Conservation (phyloP, 1,284 basidiomycete species). For the Schizophyllum commune region DNA sequence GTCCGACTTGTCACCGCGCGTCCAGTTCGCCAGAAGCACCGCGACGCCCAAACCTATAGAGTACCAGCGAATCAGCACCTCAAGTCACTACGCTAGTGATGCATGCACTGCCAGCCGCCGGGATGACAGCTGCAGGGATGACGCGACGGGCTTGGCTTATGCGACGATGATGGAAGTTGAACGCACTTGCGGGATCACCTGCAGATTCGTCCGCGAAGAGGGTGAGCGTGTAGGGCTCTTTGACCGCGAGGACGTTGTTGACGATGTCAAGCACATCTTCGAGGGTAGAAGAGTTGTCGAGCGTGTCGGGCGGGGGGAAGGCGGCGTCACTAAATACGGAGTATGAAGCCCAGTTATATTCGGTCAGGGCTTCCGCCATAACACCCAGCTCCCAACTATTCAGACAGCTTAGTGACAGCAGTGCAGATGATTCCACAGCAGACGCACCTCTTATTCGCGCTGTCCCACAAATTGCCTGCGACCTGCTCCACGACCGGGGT, state of each 20-base stretch:
- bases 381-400: slow-evolving; percentile 66
- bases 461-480: background rate
- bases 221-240: slow-evolving; percentile 24
- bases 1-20: slow-evolving; percentile 27
- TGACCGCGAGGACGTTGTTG: slow-evolving; percentile 28
- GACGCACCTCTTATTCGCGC: slow-evolving; percentile 7
- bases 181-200: slow-evolving; percentile 61
- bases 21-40: slow-evolving; percentile 55
- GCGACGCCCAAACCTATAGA: slow-evolving; percentile 44
- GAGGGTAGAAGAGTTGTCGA: slow-evolving; percentile 22
- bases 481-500: background rate
- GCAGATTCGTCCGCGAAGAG: slow-evolving; percentile 42
- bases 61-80: slow-evolving; percentile 11
- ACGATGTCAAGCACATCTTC: slow-evolving; percentile 32
- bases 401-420: background rate
- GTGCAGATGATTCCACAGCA: background rate
- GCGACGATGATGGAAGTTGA: background rate
- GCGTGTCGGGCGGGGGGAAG: slow-evolving; percentile 28
- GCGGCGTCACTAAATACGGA: slow-evolving; percentile 43
- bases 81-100: background rate
- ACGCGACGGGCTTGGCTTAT: background rate
- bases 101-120: background rate
- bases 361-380: slow-evolving; percentile 53
- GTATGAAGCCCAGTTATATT: slow-evolving; percentile 46
- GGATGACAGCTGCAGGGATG: background rate